Conservation (phyloP, 2,329 filamentous ascomycete species). For the Neonectria neomacrospora region DNA sequence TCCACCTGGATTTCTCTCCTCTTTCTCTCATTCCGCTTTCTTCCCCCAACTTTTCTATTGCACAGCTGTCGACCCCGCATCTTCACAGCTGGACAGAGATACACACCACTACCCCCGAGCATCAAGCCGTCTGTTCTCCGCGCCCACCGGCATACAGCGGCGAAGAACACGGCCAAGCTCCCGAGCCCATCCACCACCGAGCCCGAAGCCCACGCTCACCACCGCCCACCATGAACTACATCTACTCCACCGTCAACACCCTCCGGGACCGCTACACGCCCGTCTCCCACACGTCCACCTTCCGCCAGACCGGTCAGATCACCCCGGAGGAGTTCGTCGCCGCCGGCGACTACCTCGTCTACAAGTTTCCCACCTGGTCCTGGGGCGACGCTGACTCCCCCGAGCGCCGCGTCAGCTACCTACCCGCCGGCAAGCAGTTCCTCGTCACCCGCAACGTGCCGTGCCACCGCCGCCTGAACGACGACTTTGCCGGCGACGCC, state of each 20-base stretch:
- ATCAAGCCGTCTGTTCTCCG: neutral
- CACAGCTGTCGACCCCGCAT: slow-evolving; percentile 16
- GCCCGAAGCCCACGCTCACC: neutral
- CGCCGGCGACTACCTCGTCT: slow-evolving; percentile 96
- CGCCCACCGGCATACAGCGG: neutral
- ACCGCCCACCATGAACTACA: slow-evolving; percentile 77
- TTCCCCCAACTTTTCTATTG: neutral
- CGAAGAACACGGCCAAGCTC: neutral
- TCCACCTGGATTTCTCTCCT: neutral
- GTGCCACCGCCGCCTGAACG: slow-evolving; percentile 89
- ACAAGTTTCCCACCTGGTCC: slow-evolving; percentile 98
- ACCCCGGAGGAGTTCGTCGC: slow-evolving; percentile 96
- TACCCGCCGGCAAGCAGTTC: slow-evolving; percentile 93
- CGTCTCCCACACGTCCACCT: slow-evolving; percentile 89
- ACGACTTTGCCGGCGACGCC: slow-evolving; percentile 90
- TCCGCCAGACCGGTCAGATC: slow-evolving; percentile 93
- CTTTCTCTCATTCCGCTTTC: neutral
- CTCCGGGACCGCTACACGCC: slow-evolving; percentile 93
- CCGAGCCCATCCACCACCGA: neutral
- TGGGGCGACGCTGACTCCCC: slow-evolving; percentile 92
- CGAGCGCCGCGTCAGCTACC: slow-evolving; percentile 79
- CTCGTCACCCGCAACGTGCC: slow-evolving; percentile 94
- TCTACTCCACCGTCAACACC: slow-evolving; percentile 92
- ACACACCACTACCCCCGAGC: neutral
- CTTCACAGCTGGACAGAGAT: slow-evolving; percentile 10